Conservation (phyloP, 345 rosid genomes). For the Zanthoxylum bungeanum region DNA sequence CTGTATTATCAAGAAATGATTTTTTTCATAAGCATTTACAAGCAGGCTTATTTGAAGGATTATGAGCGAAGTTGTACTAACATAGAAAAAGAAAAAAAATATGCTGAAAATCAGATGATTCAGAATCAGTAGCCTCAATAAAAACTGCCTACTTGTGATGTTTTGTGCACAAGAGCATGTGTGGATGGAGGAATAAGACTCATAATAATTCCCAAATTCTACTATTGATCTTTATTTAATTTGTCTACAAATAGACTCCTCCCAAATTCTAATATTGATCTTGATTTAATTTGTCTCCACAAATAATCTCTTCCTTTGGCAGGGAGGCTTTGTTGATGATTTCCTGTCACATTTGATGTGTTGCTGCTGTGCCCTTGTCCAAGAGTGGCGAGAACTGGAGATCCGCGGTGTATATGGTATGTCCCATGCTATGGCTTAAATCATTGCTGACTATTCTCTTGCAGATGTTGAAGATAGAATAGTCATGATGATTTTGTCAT, state of each 20-base stretch:
- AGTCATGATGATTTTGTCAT: neutral
- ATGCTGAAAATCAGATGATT: neutral
- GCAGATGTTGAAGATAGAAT: neutral
- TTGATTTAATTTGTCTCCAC: neutral
- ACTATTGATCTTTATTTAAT: no score
- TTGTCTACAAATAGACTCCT: no score
- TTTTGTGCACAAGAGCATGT: neutral
- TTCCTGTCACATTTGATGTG: constrained; percentile 97
- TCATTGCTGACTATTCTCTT: neutral
- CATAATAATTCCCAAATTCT: neutral
- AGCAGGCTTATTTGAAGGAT: neutral
- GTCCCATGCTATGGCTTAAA: neutral
- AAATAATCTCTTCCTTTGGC: constrained; percentile 17
- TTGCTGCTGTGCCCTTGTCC: constrained; percentile 98
- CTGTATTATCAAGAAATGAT: neutral
- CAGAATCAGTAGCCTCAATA: neutral
- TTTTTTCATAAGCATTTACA: neutral
- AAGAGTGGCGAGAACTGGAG: constrained; percentile 97
- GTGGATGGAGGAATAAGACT: neutral
- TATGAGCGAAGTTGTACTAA: neutral
- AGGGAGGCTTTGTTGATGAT: constrained; percentile 93
- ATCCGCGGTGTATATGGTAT: constrained; percentile 74
- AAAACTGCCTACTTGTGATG: neutral
- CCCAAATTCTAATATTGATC: no score
- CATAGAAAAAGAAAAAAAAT: neutral